Conservation (phyloP, 495 filamentous ascomycete species). For the Penicillium bovifimosum region DNA sequence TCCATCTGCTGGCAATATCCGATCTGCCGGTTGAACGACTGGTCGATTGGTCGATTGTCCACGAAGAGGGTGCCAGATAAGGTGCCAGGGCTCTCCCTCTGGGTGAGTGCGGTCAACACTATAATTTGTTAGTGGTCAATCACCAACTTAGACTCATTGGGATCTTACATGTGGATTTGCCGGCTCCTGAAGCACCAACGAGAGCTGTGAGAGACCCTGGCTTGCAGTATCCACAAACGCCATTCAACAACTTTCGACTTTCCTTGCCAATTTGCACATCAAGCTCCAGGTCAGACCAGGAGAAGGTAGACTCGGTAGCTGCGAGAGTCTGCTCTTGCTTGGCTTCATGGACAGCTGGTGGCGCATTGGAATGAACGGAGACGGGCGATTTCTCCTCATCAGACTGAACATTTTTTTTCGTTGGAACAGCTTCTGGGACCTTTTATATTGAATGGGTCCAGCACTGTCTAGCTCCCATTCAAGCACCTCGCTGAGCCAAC, state of each 20-base stretch:
- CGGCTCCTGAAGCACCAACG: constrained; percentile 80
- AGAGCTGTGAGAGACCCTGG: constrained; percentile 75
- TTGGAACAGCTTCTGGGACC: constrained; percentile 44
- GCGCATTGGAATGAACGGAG: constrained; percentile 12
- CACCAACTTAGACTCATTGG: not conserved
- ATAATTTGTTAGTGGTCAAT: not conserved
- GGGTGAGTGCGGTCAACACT: constrained; percentile 72
- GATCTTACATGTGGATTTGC: constrained; percentile 70
- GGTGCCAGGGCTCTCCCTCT: constrained; percentile 70
- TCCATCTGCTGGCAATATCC: constrained; percentile 85
- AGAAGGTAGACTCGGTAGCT: constrained; percentile 45
- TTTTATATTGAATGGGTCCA: constrained; percentile 50
- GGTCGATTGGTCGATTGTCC: constrained; percentile 59
- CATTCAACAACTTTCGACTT: constrained; percentile 59
- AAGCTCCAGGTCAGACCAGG: constrained; percentile 50
- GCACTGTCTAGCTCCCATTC: constrained; percentile 55
- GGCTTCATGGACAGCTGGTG: constrained; percentile 12
- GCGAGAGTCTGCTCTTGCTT: constrained; percentile 31
- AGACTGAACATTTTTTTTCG: constrained; percentile 37
- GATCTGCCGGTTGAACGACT: constrained; percentile 73
- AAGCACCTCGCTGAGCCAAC: constrained; percentile 56
- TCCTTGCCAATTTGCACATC: constrained; percentile 65
- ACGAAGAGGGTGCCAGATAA: constrained; percentile 68
- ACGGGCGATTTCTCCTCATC: constrained; percentile 46
- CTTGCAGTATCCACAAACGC: constrained; percentile 69